Evolutionary conservation across 495 filamentous ascomycete genomes (phyloP), one percentile per base, ranked within the genome.

Genomic region (Saxispiralis lemnorum): DNA sequence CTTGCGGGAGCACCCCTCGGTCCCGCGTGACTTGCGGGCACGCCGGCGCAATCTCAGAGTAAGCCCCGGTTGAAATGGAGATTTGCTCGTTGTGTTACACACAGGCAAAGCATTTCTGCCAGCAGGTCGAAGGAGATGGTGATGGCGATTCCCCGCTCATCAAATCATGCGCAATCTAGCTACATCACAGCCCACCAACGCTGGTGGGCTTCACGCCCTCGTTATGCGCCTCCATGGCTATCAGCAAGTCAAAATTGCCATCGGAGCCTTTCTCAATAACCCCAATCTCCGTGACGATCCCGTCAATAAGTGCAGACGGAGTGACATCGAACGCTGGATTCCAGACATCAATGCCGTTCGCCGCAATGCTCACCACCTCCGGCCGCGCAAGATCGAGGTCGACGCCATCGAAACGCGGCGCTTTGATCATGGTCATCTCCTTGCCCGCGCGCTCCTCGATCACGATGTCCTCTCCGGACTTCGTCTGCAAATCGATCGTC

Each of bases 261-360:
- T 80, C 68, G n/a, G 57, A 48, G 19, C 67, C 72, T 62, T 83
- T 89, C 54, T 86, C 78, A 9, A 84, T 75, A 13, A 92, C 81
- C 3, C 89, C 88, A 44, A 80, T 73, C 63, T 97, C 89, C 0
- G 89, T 96, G 41, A 95, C 80, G 51, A 97, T 81, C 6, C 79
- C 87, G 64, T 96, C 92, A 47, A 97, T 93, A 20, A 95, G 65
- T 35, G 69, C 68, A 24, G 77, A 66, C 0, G 89, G 88, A 1
- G 89, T 96, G 20, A 97, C 79, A 58, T 97, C 89, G 54, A 97
- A 97, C 15, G 85, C 79, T 20, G 92, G 89, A 55, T 97, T 97
- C 83, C 88, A 97, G 16, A 94, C 83, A 35, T 66, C 65, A 35
- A 93, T 89, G 1, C 73, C 71, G 49, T 78, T 69, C 21, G 93